Conservation (phyloP, 2,329 filamentous ascomycete species). For the Grosmannia penicillata region DNA sequence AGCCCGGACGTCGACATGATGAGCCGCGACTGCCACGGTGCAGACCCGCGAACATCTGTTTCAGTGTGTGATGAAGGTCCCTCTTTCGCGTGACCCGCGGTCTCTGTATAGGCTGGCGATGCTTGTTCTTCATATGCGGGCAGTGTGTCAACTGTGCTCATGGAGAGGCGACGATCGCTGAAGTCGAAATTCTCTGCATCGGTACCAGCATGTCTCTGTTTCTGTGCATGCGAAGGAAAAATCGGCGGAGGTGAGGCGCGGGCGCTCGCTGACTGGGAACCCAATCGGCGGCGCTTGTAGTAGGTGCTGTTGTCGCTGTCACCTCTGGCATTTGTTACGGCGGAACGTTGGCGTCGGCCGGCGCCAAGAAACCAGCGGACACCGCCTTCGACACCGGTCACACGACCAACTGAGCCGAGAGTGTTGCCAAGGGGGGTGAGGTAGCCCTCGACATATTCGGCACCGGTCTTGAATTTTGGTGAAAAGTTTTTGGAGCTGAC, state of each 20-base stretch:
- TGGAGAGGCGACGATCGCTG: constrained; percentile 40
- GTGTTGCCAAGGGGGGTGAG: constrained; percentile 77
- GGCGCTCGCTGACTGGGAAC: no score
- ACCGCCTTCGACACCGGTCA: constrained; percentile 77
- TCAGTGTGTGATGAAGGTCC: no score
- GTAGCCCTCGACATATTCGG: constrained; percentile 80
- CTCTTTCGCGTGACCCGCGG: no score
- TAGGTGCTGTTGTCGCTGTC: constrained; percentile 27
- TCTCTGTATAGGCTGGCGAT: constrained; percentile 61
- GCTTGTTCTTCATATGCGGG: constrained; percentile 72
- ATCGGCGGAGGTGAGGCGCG: no score
- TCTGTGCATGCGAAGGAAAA: no score
- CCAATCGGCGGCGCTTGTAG: constrained; percentile 35
- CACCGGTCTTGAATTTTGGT: constrained; percentile 70
- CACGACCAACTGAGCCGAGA: constrained; percentile 67
- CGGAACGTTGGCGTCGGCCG: constrained; percentile 33
- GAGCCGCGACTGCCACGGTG: constrained; percentile 63
- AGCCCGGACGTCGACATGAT: constrained; percentile 85
- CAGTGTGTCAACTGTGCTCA: constrained; percentile 58
- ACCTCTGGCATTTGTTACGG: constrained; percentile 25
- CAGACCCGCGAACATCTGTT: neutral
- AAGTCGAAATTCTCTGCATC: constrained; percentile 11
- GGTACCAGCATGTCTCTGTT: no score
- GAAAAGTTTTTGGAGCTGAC: constrained; percentile 81
- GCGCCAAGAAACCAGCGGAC: constrained; percentile 69